Conservation (phyloP, 805 yeast species). For the Spathaspora passalidarum region DNA sequence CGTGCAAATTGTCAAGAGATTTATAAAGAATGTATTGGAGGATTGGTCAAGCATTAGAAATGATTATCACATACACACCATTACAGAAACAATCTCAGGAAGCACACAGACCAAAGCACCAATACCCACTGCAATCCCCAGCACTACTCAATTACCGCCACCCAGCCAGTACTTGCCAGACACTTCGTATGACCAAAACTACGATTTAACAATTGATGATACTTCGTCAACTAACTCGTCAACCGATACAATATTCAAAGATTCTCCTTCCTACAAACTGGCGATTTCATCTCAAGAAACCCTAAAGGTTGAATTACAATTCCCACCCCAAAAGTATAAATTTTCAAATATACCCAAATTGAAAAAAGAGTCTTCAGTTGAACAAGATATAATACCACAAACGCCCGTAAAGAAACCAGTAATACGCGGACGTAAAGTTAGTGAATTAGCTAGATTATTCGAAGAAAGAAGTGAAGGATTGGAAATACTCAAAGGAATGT, state of each 20-base stretch:
- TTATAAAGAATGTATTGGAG: conserved; percentile 50
- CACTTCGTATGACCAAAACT: conserved; percentile 31
- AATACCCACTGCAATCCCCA: no score
- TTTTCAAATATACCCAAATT: conserved; percentile 12
- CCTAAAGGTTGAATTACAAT: conserved; percentile 24
- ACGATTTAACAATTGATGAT: conserved; percentile 29
- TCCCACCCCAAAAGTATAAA: conserved; percentile 38
- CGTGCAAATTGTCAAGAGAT: conserved; percentile 50
- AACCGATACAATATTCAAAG: neutral
- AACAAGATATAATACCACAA: neutral
- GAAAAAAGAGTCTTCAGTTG: neutral
- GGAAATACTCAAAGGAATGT: conserved; percentile 29
- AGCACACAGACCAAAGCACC: no score
- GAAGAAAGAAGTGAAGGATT: conserved; percentile 54
- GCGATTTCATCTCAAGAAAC: neutral
- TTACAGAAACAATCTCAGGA: conserved; percentile 18
- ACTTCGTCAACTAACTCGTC: neutral
- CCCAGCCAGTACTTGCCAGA: conserved; percentile 9
- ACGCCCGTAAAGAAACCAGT: conserved; percentile 33
- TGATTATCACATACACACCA: conserved; percentile 9
- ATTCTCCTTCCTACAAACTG: no score
- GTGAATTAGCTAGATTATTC: conserved; percentile 58
- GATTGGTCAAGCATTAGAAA: conserved; percentile 41
- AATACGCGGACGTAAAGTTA: conserved; percentile 55
- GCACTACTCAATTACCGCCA: no score